phyloP scores from a whole-genome alignment of 2,329 filamentous ascomycete genomes.

The Gremmenia infestans region DNA sequence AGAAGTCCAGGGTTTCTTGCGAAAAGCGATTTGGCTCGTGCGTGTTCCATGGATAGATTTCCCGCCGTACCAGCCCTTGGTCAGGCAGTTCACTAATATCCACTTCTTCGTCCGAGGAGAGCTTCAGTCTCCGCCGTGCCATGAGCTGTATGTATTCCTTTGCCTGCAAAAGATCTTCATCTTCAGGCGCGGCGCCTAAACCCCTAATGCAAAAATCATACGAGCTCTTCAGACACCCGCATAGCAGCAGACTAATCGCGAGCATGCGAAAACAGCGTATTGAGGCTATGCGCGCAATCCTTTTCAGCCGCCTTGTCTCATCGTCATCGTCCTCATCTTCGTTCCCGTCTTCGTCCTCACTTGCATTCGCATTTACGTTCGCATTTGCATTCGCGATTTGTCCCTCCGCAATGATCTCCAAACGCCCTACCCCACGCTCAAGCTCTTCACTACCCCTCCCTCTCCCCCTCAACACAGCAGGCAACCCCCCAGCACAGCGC shows the following conservation, averaged over 20 bases:
- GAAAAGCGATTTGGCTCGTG: slow-evolving; percentile 68
- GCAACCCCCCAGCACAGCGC: slow-evolving; percentile 26
- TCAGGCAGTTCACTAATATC: slow-evolving; percentile 59
- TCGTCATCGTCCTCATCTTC: slow-evolving; percentile 33
- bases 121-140: slow-evolving; percentile 42
- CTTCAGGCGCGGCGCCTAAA: slow-evolving; percentile 47
- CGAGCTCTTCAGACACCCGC: slow-evolving; percentile 65
- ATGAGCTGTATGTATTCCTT: slow-evolving; percentile 50
- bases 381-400: not conserved
- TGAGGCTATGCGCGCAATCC: slow-evolving; percentile 47
- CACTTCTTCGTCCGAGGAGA: slow-evolving; percentile 34
- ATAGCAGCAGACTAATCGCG: slow-evolving; percentile 53
- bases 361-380: not conserved
- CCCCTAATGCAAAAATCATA: slow-evolving; percentile 61
- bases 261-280: slow-evolving; percentile 56
- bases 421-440: slow-evolving; percentile 9
- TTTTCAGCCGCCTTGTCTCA: slow-evolving; percentile 32
- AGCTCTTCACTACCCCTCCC: slow-evolving; percentile 10
- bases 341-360: slow-evolving; percentile 18
- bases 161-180: slow-evolving; percentile 51
- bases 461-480: slow-evolving; percentile 38
- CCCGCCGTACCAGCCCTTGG: slow-evolving; percentile 62
- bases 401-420: slow-evolving; percentile 1
- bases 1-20: slow-evolving; percentile 58
- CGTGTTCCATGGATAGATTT: slow-evolving; percentile 66